A percentile compares a stretch with the other conserved stretches of the same genome.
phyloP scores from a whole-genome alignment of 495 filamentous ascomycete genomes.

The Jackrogersella multiformis region DNA sequence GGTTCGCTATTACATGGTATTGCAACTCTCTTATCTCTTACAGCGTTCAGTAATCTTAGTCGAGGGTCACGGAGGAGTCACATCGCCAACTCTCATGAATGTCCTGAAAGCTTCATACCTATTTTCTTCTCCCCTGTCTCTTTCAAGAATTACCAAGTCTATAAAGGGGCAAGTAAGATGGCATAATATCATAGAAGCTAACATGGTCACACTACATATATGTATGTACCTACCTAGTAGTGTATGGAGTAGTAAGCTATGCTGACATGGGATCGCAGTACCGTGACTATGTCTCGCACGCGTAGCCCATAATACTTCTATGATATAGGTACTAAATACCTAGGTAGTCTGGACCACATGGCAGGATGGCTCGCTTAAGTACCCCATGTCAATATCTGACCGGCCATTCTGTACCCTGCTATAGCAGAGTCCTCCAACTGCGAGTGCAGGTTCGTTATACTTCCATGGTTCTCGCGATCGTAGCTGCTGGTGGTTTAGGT shows the following conservation, averaged over 20 bases:
- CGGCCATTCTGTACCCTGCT: neutral
- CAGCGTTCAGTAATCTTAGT: neutral
- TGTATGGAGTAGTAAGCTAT: slow-evolving; percentile 6
- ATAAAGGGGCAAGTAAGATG: slow-evolving; percentile 22
- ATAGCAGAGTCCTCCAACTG: slow-evolving; percentile 1
- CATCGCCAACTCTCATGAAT: neutral
- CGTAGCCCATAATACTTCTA: slow-evolving; percentile 17
- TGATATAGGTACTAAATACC: neutral
- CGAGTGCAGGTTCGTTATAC: neutral
- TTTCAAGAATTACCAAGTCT: slow-evolving; percentile 8
- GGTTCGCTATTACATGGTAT: neutral
- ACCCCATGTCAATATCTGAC: slow-evolving; percentile 16
- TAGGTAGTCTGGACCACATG: slow-evolving; percentile 8
- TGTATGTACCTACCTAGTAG: too few species aligned
- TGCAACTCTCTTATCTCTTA: slow-evolving; percentile 5
- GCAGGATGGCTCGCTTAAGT: slow-evolving; percentile 15
- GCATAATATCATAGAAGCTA: neutral
- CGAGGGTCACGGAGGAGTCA: neutral
- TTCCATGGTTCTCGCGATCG: neutral
- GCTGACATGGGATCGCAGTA: neutral
- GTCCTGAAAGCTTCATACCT: too few species aligned
- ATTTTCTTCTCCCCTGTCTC: slow-evolving; percentile 3
- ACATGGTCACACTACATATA: slow-evolving; percentile 2
- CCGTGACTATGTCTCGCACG: slow-evolving; percentile 18
- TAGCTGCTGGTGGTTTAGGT: slow-evolving; percentile 4